A percentile compares a stretch with the other conserved stretches of the same genome.
These are phyloP conservation scores for Tuber umbilicatum DNA, from an alignment of 495 filamentous ascomycete species.

Conservation along the genomic window DNA sequence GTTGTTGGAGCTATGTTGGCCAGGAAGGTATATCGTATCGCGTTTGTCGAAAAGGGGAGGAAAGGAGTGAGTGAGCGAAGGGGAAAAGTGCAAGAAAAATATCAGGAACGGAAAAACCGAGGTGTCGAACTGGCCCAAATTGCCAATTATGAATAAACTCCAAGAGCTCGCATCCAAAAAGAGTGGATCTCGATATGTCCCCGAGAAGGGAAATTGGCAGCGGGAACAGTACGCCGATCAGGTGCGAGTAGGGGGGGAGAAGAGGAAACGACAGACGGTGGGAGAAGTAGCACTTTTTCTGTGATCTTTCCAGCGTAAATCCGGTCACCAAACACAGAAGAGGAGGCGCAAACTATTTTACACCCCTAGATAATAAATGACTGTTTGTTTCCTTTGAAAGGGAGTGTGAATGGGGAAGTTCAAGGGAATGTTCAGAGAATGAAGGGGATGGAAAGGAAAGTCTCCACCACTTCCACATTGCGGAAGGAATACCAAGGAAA, in stretches of 20 bases:
- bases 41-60: slow-evolving; percentile 9
- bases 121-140: slow-evolving; percentile 8
- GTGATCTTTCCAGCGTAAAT: background rate
- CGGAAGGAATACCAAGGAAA: background rate
- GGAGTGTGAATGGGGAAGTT: background rate
- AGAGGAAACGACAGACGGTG: slow-evolving; percentile 8
- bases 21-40: background rate
- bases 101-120: slow-evolving; percentile 7
- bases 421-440: background rate
- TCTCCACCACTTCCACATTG: background rate
- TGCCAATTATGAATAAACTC: background rate
- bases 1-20: background rate
- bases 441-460: background rate
- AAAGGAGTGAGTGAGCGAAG: slow-evolving; percentile 10
- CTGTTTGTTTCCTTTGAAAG: background rate
- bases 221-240: slow-evolving; percentile 10
- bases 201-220: slow-evolving; percentile 7
- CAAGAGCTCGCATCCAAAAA: slow-evolving; percentile 6
- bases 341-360: background rate
- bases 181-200: slow-evolving; percentile 18
- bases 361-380: background rate
- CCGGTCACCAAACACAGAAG: background rate
- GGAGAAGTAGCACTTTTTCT: slow-evolving; percentile 9
- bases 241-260: background rate
- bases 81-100: slow-evolving; percentile 5